A percentile compares a stretch with the other conserved stretches of the same genome.
These are phyloP conservation scores for Crataegus laevigata DNA, from an alignment of 306 rosid genomes.

Conservation along the genomic window DNA sequence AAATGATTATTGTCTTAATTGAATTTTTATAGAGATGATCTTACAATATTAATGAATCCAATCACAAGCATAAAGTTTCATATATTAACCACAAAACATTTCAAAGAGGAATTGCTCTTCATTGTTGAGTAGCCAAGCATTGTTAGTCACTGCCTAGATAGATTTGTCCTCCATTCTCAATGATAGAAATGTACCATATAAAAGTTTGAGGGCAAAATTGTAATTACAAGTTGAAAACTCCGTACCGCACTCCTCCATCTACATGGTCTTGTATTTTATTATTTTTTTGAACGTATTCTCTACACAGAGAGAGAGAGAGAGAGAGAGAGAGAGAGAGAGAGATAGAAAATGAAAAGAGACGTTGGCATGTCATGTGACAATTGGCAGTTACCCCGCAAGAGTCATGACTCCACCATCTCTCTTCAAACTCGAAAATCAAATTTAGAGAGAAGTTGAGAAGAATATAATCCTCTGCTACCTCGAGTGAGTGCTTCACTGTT, in stretches of 20 bases:
- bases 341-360: slow-evolving; percentile 40
- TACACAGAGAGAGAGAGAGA: neutral
- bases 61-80: neutral
- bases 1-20: neutral
- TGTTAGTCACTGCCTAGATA: neutral
- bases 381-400: slow-evolving; percentile 18
- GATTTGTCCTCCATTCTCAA: neutral
- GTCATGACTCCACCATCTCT: neutral
- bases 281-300: slow-evolving; percentile 42
- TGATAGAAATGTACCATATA: neutral
- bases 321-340: neutral
- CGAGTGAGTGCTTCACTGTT: neutral
- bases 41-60: neutral
- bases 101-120: neutral
- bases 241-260: slow-evolving; percentile 13
- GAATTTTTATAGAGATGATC: too few species aligned
- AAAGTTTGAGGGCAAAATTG: neutral
- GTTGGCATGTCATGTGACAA: slow-evolving; percentile 44
- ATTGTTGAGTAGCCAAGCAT: neutral
- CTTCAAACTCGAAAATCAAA: slow-evolving; percentile 20
- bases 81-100: neutral
- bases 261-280: slow-evolving; percentile 17
- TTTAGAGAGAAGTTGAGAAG: neutral
- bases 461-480: neutral
- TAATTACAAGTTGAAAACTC: neutral